Conservation (phyloP, 1,284 basidiomycete genomes). For the Heterobasidion irregulare region DNA sequence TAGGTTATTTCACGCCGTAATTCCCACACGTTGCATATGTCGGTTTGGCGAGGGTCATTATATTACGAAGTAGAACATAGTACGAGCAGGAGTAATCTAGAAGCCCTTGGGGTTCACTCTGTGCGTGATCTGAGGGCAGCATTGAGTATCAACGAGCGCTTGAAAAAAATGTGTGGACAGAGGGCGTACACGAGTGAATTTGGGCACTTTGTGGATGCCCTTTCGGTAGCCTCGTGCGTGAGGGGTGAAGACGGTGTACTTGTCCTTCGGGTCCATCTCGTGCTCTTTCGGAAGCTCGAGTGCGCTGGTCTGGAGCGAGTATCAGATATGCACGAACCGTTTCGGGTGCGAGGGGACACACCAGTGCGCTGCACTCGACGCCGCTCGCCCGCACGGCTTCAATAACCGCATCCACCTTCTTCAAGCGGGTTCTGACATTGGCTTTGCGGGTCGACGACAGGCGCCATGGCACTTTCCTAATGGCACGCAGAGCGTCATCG, state of each 20-base stretch:
- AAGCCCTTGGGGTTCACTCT: constrained; percentile 87
- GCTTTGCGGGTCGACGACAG: constrained; percentile 87
- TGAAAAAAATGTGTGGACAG: constrained; percentile 6
- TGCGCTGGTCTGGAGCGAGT: constrained; percentile 44
- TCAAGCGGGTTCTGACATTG: constrained; percentile 82
- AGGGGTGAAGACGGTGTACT: constrained; percentile 88
- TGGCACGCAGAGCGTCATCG: constrained; percentile 1
- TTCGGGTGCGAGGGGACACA: constrained; percentile 26
- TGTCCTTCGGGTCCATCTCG: constrained; percentile 85
- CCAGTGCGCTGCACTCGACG: constrained; percentile 68
- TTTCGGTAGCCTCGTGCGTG: constrained; percentile 78
- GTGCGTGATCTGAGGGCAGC: constrained; percentile 55
- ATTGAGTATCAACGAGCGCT: constrained; percentile 4
- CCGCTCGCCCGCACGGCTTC: constrained; percentile 79
- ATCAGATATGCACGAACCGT: background rate
- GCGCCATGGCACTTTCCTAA: constrained; percentile 93
- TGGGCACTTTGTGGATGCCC: constrained; percentile 93
- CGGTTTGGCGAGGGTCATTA: background rate
- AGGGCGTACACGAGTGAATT: constrained; percentile 77
- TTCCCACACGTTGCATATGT: constrained; percentile 7
- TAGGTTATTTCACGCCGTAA: constrained; percentile 25
- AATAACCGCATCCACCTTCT: constrained; percentile 91
- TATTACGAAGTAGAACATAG: constrained; percentile 9
- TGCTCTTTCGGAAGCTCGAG: constrained; percentile 80
- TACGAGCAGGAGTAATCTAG: constrained; percentile 31